A percentile compares a stretch with the other conserved stretches of the same genome.
These are phyloP conservation scores for Sphagnum magellanicum DNA, from an alignment of 228 moss, liverwort and hornwort species.

Conservation along the genomic window DNA sequence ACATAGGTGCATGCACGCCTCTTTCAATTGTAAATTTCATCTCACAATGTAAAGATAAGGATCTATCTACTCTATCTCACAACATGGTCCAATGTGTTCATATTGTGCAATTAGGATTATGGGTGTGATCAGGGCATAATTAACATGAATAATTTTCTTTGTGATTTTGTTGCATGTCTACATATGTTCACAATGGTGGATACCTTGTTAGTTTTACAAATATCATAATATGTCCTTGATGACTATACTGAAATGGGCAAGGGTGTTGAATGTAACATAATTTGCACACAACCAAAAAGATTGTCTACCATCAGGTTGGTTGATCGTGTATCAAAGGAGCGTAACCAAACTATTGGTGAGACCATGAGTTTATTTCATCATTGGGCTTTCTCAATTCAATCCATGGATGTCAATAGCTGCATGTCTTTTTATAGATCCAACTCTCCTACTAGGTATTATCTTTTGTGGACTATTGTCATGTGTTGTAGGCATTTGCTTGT, in stretches of 20 bases:
- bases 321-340: constrained; percentile 73
- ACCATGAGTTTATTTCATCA: constrained; percentile 43
- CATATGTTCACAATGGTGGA: too few species aligned
- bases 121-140: not conserved
- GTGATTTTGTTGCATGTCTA: too few species aligned
- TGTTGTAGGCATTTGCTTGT: too few species aligned
- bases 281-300: constrained; percentile 75
- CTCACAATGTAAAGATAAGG: not conserved
- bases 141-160: not conserved
- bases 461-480: too few species aligned
- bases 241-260: constrained; percentile 56
- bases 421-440: too few species aligned
- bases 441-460: too few species aligned
- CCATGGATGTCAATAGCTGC: too few species aligned
- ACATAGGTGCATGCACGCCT: constrained; percentile 25
- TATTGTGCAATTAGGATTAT: not conserved
- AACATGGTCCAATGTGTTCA: too few species aligned
- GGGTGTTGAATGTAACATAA: constrained; percentile 60
- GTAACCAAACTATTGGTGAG: constrained; percentile 53
- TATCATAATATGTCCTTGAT: constrained; percentile 72
- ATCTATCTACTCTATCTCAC: not conserved
- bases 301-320: constrained; percentile 74
- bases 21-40: not conserved
- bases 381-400: too few species aligned
- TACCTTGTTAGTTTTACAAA: constrained; percentile 12